Conservation (phyloP, 2,329 filamentous ascomycete genomes). For the Chaetothyriales sp. region DNA sequence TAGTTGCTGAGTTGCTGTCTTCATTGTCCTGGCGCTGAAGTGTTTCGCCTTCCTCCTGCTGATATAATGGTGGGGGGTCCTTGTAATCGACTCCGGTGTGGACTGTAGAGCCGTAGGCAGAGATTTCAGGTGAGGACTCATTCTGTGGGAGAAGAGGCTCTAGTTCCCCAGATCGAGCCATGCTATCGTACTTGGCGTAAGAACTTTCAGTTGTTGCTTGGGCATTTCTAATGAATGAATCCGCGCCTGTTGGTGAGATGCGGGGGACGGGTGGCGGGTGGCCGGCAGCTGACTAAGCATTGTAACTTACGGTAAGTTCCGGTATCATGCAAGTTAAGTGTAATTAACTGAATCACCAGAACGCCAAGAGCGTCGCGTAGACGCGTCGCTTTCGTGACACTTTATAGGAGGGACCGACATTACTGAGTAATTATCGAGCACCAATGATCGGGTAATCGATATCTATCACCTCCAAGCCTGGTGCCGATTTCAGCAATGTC, state of each 20-base stretch:
- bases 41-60: conserved; percentile 5
- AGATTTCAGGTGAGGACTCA: conserved; percentile 17
- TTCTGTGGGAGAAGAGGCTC: conserved; percentile 17
- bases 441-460: no score
- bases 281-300: no score
- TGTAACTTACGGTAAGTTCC: no score
- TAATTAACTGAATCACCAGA: no score
- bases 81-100: conserved; percentile 2
- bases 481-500: conserved; percentile 1
- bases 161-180: conserved; percentile 4
- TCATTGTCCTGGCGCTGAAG: conserved; percentile 6
- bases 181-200: neutral
- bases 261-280: no score
- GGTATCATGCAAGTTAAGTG: no score
- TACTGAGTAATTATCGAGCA: no score
- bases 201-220: neutral
- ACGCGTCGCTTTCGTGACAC: neutral
- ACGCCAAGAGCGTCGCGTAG: no score
- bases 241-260: no score
- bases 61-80: neutral
- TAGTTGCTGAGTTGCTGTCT: conserved; percentile 4
- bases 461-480: neutral
- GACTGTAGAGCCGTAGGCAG: conserved; percentile 8
- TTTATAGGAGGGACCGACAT: neutral
- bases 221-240: no score